A percentile compares a stretch with the other conserved stretches of the same genome.
These are phyloP conservation scores for Combretum micranthum DNA, from an alignment of 345 rosid species.

Conservation along the genomic window DNA sequence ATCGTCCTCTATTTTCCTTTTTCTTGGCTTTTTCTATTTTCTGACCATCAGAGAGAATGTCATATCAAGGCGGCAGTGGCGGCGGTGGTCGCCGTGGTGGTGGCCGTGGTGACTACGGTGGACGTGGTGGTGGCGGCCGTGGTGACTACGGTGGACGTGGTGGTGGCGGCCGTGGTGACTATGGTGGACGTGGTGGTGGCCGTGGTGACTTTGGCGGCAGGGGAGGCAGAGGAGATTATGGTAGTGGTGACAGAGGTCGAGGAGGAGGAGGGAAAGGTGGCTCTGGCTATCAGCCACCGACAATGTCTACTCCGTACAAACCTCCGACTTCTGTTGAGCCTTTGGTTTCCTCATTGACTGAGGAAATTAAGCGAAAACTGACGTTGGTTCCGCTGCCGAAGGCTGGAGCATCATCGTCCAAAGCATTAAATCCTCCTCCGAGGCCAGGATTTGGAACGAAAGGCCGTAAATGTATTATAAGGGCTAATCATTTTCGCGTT, in stretches of 20 bases:
- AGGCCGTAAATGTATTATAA: constrained; percentile 25
- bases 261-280: constrained; percentile 9
- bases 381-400: constrained; percentile 8
- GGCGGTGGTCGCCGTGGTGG: too few relatives aligned
- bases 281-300: constrained; percentile 3
- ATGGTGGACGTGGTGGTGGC: constrained; percentile 6
- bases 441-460: constrained; percentile 46
- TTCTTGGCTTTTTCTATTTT: too few relatives aligned
- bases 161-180: background rate
- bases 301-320: background rate
- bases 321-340: constrained; percentile 1
- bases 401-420: constrained; percentile 33
- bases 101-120: too few relatives aligned
- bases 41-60: too few relatives aligned
- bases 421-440: constrained; percentile 17
- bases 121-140: too few relatives aligned
- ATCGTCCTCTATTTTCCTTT: too few relatives aligned
- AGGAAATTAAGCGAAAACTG: constrained; percentile 7
- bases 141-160: too few relatives aligned
- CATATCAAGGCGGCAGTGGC: too few relatives aligned
- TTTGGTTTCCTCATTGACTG: background rate
- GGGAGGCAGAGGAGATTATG: constrained; percentile 3
- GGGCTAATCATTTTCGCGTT: constrained; percentile 67
- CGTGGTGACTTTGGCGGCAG: constrained; percentile 7
- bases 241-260: constrained; percentile 10